These are phyloP conservation scores for Dysphania ambrosioides DNA, from an alignment of 148 eudicot species.

Conservation along the genomic window DNA sequence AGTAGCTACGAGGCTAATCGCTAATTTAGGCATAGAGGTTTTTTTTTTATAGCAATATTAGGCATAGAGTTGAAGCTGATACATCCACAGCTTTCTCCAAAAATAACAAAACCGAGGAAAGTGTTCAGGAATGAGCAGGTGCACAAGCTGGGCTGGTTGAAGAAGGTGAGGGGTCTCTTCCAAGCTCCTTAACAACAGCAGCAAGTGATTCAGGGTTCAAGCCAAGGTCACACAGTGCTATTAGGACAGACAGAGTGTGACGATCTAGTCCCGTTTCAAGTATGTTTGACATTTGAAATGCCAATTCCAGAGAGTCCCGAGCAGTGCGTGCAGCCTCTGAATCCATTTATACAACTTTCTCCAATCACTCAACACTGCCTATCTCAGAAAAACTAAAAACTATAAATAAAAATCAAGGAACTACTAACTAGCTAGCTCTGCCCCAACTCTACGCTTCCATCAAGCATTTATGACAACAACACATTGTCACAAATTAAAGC, in stretches of 20 bases:
- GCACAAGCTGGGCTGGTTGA: slow-evolving; percentile 22
- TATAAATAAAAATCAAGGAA: too few relatives aligned
- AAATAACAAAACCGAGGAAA: background rate
- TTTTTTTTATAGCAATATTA: too few relatives aligned
- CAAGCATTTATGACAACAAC: background rate
- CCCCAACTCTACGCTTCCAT: background rate
- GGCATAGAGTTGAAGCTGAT: too few relatives aligned
- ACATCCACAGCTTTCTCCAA: too few relatives aligned
- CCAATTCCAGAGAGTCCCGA: slow-evolving; percentile 65
- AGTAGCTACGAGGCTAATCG: too few relatives aligned
- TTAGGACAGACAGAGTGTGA: slow-evolving; percentile 69
- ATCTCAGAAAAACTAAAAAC: too few relatives aligned
- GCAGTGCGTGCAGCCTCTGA: slow-evolving; percentile 64
- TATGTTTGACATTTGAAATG: slow-evolving; percentile 70
- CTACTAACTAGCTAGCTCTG: too few relatives aligned
- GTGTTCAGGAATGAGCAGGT: slow-evolving; percentile 27
- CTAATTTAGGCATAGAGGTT: too few relatives aligned
- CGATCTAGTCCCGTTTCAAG: slow-evolving; percentile 89
- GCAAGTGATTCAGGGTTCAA: slow-evolving; percentile 76
- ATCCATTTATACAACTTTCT: slow-evolving; percentile 37
- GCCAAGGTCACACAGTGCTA: slow-evolving; percentile 70
- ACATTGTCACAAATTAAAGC: background rate
- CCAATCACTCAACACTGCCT: background rate
- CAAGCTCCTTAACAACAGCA: slow-evolving; percentile 73
- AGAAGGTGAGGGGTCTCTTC: slow-evolving; percentile 37